A percentile compares a stretch with the other conserved stretches of the same genome.
phyloP scores from a whole-genome alignment of 2,329 filamentous ascomycete genomes.

The Xylaria sp. region DNA sequence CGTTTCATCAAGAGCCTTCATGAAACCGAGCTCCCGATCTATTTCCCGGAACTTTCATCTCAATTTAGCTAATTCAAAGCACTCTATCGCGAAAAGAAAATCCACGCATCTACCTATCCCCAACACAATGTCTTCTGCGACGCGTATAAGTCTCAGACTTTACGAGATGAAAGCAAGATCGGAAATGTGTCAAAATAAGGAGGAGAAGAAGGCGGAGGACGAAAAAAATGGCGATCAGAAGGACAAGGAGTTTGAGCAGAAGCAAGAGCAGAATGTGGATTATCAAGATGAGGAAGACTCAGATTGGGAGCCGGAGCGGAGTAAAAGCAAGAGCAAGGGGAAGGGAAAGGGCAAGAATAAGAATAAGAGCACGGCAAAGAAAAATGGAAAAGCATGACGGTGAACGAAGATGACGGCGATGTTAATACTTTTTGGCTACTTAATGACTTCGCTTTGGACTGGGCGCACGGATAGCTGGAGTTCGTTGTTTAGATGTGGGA shows the following conservation, averaged over 20 bases:
- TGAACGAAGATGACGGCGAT: not conserved
- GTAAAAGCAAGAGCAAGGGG: not conserved
- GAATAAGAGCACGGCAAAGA: not conserved
- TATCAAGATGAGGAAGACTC: not conserved
- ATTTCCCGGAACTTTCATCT: not conserved
- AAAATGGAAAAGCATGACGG: not conserved
- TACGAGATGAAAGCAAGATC: slow-evolving; percentile 1
- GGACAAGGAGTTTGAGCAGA: not conserved
- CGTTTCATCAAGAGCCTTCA: not conserved
- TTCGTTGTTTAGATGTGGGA: not conserved
- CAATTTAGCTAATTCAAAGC: not conserved
- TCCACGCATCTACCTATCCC: not conserved
- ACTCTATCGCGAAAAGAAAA: not conserved
- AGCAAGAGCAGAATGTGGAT: not conserved
- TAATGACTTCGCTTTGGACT: not conserved
- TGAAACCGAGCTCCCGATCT: not conserved
- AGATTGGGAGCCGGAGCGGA: not conserved
- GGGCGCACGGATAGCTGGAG: not conserved
- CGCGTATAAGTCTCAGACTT: not conserved
- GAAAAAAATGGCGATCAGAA: not conserved
- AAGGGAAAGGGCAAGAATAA: not conserved
- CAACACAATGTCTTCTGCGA: not conserved
- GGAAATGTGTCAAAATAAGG: not conserved
- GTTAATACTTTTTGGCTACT: not conserved
- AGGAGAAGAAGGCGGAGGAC: not conserved